Percentiles rank a stretch among this genome's conserved stretches.
Evolutionary conservation across 805 yeast species (phyloP).

Genomic region (Kluyveromyces lactis): DNA sequence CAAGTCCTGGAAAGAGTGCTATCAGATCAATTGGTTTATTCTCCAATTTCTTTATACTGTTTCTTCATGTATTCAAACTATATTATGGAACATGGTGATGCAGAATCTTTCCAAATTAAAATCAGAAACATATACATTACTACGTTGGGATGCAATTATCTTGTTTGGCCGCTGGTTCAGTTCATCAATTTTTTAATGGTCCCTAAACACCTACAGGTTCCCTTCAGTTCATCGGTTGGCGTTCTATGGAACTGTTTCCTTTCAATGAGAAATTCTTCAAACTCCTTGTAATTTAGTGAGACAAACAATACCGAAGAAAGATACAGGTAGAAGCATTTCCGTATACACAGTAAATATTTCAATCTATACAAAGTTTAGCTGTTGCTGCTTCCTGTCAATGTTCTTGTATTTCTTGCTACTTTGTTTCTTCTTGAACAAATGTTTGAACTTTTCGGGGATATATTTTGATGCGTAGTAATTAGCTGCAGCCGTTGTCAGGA

Average conservation of each 20-base stretch:
- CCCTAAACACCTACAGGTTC: constrained; percentile 74
- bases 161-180: constrained; percentile 81
- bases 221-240: constrained; percentile 79
- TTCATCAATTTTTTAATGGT: constrained; percentile 63
- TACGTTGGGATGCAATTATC: constrained; percentile 58
- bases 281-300: constrained; percentile 8
- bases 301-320: too few species aligned
- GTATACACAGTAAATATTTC: constrained; percentile 1
- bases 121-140: constrained; percentile 56
- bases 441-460: constrained; percentile 29
- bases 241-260: constrained; percentile 92
- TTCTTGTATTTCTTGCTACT: constrained; percentile 34
- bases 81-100: constrained; percentile 67
- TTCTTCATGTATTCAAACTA: constrained; percentile 82
- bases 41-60: constrained; percentile 73
- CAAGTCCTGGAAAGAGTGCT: constrained; percentile 80
- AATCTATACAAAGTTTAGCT: constrained; percentile 3
- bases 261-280: constrained; percentile 64
- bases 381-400: constrained; percentile 13
- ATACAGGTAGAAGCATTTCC: not conserved
- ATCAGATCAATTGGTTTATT: constrained; percentile 82
- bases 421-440: constrained; percentile 27
- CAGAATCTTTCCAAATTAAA: constrained; percentile 55
- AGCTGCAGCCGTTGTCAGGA: constrained; percentile 37
- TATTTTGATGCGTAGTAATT: constrained; percentile 38